A percentile compares a stretch with the other conserved stretches of the same genome.
phyloP scores from a whole-genome alignment of 2,329 filamentous ascomycete genomes.

The Pseudogymnoascus verrucosus region DNA sequence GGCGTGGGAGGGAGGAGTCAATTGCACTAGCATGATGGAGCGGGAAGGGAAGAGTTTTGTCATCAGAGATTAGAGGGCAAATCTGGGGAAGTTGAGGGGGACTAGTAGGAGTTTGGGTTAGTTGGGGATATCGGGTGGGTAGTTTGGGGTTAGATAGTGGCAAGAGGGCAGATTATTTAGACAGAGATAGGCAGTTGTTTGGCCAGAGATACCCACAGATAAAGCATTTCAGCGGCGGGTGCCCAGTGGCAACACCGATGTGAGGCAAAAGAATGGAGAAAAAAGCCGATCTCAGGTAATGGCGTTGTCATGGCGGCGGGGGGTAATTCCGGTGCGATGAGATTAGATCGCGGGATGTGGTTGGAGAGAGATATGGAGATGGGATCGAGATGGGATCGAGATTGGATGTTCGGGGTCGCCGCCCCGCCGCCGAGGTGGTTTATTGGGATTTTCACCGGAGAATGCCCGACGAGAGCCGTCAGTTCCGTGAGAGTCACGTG shows the following conservation, averaged over 20 bases:
- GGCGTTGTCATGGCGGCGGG: background rate
- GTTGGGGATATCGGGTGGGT: background rate
- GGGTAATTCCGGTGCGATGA: background rate
- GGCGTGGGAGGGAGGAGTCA: background rate
- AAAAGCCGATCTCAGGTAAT: background rate
- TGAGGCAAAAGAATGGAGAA: background rate
- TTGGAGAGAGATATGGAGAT: background rate
- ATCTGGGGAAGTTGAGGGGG: background rate
- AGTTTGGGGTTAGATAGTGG: background rate
- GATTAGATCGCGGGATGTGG: background rate
- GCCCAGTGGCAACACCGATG: too few relatives aligned
- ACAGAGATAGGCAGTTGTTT: background rate
- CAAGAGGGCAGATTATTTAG: background rate
- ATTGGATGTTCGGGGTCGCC: background rate
- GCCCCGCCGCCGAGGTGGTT: background rate
- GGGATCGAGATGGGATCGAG: too few relatives aligned
- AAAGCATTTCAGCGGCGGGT: background rate
- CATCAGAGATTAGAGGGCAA: background rate
- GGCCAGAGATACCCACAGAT: background rate
- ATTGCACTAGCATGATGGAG: background rate
- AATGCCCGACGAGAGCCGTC: background rate
- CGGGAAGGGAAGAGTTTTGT: constrained; percentile 1
- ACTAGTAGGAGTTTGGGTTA: background rate
- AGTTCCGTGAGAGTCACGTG: background rate
- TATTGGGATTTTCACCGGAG: background rate